A percentile compares a stretch with the other conserved stretches of the same genome.
Conservation (phyloP, 176 grass and related monocot genomes). For the Stipa capillata region DNA sequence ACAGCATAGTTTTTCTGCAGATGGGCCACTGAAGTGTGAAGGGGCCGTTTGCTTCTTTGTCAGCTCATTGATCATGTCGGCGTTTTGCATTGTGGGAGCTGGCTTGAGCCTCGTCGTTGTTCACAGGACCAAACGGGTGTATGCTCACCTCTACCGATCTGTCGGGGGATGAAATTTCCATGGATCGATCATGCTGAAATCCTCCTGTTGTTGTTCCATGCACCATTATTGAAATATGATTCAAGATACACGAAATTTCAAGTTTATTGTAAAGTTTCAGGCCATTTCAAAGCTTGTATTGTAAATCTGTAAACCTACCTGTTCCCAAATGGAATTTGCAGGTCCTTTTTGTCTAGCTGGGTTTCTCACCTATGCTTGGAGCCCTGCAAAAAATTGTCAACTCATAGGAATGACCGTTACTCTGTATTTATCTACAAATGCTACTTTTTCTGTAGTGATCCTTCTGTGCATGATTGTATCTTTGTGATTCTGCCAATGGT, state of each 20-base stretch:
- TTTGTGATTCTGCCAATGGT: not conserved
- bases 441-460: not conserved
- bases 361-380: not conserved
- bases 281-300: constrained; percentile 15
- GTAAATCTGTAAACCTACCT: not conserved
- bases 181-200: not conserved
- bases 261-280: constrained; percentile 20
- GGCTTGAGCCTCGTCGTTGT: constrained; percentile 61
- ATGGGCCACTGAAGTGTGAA: constrained; percentile 54
- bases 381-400: not conserved
- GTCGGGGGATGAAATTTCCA: constrained; percentile 32
- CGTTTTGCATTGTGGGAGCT: constrained; percentile 49
- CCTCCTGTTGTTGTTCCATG: constrained; percentile 9
- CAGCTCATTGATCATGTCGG: constrained; percentile 85
- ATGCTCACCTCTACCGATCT: constrained; percentile 42
- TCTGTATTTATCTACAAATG: not conserved
- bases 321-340: not conserved
- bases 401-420: not conserved
- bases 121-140: constrained; percentile 58
- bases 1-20: constrained; percentile 17
- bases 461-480: not conserved
- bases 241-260: not conserved
- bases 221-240: constrained; percentile 6
- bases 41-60: constrained; percentile 65
- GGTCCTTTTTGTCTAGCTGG: not conserved